A percentile compares a stretch with the other conserved stretches of the same genome.
Evolutionary conservation across 768 basidiomycete genomes (phyloP).

Genomic region (Neoboletus magnificus): DNA sequence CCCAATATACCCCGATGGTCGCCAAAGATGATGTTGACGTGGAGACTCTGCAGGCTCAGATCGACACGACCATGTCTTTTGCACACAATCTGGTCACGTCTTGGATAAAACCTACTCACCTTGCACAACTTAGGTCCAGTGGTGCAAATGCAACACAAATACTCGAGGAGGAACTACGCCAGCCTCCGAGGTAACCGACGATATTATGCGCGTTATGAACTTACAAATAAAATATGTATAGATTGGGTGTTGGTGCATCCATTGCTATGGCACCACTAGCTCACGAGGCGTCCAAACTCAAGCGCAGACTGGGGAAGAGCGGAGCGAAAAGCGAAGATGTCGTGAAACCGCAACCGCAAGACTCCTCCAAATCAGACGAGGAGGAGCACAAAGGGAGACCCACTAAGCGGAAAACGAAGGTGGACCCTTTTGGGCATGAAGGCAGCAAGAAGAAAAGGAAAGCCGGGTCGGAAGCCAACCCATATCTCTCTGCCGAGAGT

Average conservation of each 20-base stretch:
- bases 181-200: conserved; percentile 58
- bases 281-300: conserved; percentile 60
- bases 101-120: conserved; percentile 64
- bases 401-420: conserved; percentile 55
- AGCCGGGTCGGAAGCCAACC: conserved; percentile 11
- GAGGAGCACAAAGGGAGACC: conserved; percentile 57
- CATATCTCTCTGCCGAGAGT: not conserved
- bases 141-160: conserved; percentile 44
- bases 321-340: conserved; percentile 47
- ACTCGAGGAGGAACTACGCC: conserved; percentile 63
- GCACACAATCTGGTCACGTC: conserved; percentile 71
- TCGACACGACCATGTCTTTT: conserved; percentile 76
- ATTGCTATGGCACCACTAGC: conserved; percentile 46
- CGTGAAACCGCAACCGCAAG: conserved; percentile 29
- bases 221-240: conserved; percentile 27
- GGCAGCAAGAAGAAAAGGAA: conserved; percentile 46
- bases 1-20: conserved; percentile 17
- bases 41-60: conserved; percentile 75
- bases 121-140: conserved; percentile 34
- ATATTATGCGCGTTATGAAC: not conserved
- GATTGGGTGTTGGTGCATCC: conserved; percentile 73
- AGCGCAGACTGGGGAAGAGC: conserved; percentile 51
- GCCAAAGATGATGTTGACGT: conserved; percentile 58
- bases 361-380: conserved; percentile 36
- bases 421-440: conserved; percentile 52